A percentile compares a stretch with the other conserved stretches of the same genome.
Conservation (phyloP, 257 asterid species). For the Rhazya stricta region DNA sequence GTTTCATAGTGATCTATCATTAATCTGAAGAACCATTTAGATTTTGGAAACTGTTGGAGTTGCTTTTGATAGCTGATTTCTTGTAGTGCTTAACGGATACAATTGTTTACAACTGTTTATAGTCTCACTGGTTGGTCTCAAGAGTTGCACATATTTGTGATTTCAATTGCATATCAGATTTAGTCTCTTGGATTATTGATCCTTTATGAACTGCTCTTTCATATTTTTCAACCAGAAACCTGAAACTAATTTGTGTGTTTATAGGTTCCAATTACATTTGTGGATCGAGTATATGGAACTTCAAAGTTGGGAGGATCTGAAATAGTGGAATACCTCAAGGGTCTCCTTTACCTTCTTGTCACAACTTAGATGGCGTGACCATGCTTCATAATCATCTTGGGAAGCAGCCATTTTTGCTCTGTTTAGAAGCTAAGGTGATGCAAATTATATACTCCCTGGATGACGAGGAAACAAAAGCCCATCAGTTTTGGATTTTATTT, state of each 20-base stretch:
- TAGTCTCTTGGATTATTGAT: background rate
- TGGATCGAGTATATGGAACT: conserved; percentile 90
- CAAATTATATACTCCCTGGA: background rate
- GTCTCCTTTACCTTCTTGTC: conserved; percentile 72
- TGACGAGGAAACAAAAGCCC: background rate
- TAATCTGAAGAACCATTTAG: background rate
- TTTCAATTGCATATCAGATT: background rate
- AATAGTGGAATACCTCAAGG: conserved; percentile 86
- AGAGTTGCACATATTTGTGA: background rate
- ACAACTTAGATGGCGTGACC: conserved; percentile 42
- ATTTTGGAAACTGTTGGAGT: background rate
- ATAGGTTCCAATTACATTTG: conserved; percentile 92
- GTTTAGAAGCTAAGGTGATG: background rate
- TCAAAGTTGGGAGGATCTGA: conserved; percentile 97
- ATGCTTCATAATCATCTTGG: conserved; percentile 17
- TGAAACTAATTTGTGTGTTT: conserved; percentile 2
- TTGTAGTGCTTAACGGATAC: background rate
- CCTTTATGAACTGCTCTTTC: background rate
- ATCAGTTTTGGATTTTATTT: background rate
- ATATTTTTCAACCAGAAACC: conserved; percentile 1
- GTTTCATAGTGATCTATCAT: background rate
- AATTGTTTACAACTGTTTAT: background rate
- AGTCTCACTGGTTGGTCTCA: background rate
- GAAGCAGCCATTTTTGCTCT: conserved; percentile 3
- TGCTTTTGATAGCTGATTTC: background rate